Evolutionary conservation across 73 alveolate genomes (phyloP).

Genomic region (Paramecium tetraurelia): DNA sequence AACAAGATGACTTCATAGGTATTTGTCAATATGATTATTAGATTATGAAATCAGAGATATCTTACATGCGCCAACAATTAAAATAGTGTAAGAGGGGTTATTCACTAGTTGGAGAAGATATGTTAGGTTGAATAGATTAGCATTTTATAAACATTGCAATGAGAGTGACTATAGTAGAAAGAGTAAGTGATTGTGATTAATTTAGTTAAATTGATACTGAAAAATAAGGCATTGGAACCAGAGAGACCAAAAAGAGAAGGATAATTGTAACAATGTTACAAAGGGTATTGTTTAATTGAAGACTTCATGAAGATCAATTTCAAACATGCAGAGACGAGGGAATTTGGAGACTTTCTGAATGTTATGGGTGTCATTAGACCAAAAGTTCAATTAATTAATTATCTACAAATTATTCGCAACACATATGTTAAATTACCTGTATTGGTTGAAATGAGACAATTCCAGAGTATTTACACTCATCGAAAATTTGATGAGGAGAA

Average conservation of each 20-base stretch:
- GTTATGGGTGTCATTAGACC: slow-evolving; percentile 27
- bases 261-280: not conserved
- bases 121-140: not conserved
- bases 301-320: not conserved
- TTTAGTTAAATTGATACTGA: not conserved
- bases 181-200: not conserved
- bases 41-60: slow-evolving; percentile 44
- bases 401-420: not conserved
- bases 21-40: not conserved
- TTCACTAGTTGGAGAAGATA: slow-evolving; percentile 12
- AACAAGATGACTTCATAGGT: slow-evolving; percentile 11
- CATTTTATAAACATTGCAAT: not conserved
- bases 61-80: slow-evolving; percentile 34
- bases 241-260: slow-evolving; percentile 20
- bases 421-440: not conserved
- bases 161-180: not conserved
- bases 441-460: not conserved
- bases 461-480: not conserved
- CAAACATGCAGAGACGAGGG: not conserved
- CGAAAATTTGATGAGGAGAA: not conserved
- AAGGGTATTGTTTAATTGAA: slow-evolving; percentile 15
- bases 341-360: slow-evolving; percentile 11
- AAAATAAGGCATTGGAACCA: not conserved
- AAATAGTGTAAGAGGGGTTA: slow-evolving; percentile 21
- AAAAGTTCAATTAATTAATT: not conserved